Conservation (phyloP, 345 rosid genomes). For the Eucalyptus polyanthemos region DNA sequence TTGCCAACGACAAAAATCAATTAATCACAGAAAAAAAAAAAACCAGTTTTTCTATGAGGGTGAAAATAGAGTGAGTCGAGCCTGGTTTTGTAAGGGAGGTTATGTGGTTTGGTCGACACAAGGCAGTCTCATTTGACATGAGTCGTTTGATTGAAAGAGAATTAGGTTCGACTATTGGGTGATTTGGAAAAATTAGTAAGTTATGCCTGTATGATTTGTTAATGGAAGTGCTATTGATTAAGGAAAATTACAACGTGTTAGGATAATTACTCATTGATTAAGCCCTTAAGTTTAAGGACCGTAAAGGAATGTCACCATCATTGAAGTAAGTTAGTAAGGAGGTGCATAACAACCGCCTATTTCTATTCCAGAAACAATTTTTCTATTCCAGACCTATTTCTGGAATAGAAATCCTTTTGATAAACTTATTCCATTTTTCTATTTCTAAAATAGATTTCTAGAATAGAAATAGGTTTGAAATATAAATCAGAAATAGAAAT, state of each 20-base stretch:
- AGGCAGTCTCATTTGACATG: background rate
- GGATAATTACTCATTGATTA: background rate
- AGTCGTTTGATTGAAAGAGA: background rate
- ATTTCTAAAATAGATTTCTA: fast-evolving
- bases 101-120: background rate
- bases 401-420: fast-evolving
- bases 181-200: background rate
- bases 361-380: fast-evolving
- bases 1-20: background rate
- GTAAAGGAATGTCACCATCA: background rate
- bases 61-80: background rate
- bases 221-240: background rate
- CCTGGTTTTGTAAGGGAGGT: too few species aligned
- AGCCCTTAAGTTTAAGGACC: background rate
- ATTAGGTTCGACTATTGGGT: background rate
- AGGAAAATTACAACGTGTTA: background rate
- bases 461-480: too few species aligned
- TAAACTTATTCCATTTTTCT: too few species aligned
- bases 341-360: fast-evolving
- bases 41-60: background rate
- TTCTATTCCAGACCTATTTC: fast-evolving
- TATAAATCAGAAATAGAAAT: too few species aligned
- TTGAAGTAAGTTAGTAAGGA: background rate
- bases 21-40: background rate
- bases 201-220: background rate